A percentile compares a stretch with the other conserved stretches of the same genome.
phyloP scores from a whole-genome alignment of 305 asterid species.

The Fraxinus xanthoxyloides region DNA sequence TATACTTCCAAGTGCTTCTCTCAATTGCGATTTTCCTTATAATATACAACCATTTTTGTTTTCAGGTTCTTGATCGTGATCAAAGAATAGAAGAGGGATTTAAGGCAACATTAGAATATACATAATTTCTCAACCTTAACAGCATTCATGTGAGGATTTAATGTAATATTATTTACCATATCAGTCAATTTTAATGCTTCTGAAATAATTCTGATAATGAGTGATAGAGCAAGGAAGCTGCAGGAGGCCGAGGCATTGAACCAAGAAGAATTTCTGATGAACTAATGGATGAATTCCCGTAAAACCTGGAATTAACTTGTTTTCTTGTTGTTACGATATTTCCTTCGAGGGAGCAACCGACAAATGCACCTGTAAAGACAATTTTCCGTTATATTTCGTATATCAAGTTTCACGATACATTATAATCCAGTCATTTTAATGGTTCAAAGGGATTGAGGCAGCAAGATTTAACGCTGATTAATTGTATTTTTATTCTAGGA shows the following conservation, averaged over 20 bases:
- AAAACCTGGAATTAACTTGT: slow-evolving; percentile 35
- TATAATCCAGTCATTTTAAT: background rate
- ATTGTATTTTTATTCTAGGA: too few species aligned
- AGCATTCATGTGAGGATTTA: background rate
- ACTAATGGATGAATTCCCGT: slow-evolving; percentile 34
- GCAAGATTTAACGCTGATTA: background rate
- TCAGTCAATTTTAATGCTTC: slow-evolving; percentile 16
- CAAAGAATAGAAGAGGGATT: slow-evolving; percentile 17
- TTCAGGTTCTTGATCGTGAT: background rate
- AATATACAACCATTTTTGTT: background rate
- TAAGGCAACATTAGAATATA: slow-evolving; percentile 14
- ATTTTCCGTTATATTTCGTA: background rate
- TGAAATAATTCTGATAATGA: slow-evolving; percentile 29
- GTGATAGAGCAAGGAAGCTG: slow-evolving; percentile 37
- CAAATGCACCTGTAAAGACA: slow-evolving; percentile 39
- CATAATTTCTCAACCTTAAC: background rate
- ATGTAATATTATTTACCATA: background rate
- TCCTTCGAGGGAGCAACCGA: slow-evolving; percentile 47
- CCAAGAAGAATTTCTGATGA: slow-evolving; percentile 38
- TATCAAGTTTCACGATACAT: background rate
- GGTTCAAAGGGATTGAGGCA: background rate
- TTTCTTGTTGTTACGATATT: slow-evolving; percentile 34
- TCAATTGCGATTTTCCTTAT: background rate
- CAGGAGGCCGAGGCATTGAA: slow-evolving; percentile 41
- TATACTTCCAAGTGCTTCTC: background rate